Conservation (phyloP, 495 filamentous ascomycete species). For the Apodospora peruviana region DNA sequence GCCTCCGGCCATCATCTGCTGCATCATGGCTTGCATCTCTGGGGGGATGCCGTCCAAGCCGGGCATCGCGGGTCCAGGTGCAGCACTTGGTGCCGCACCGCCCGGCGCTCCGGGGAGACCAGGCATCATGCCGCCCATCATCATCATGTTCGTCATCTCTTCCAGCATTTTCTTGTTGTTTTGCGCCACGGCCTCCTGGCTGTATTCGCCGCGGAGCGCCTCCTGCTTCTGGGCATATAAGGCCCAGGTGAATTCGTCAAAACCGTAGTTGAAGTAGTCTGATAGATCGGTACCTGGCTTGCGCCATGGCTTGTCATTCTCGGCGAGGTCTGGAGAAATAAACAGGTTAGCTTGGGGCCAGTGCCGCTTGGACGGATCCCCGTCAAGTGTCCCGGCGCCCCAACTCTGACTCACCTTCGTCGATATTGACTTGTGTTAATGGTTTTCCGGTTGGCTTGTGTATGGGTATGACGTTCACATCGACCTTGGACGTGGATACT, state of each 20-base stretch:
- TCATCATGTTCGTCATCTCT: constrained; percentile 85
- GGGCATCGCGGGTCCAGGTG: constrained; percentile 49
- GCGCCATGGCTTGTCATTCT: constrained; percentile 90
- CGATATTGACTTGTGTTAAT: constrained; percentile 78
- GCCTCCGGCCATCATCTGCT: constrained; percentile 75
- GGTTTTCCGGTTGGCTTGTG: constrained; percentile 70
- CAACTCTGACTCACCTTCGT: too few relatives aligned
- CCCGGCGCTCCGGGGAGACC: constrained; percentile 5
- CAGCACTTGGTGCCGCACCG: constrained; percentile 22
- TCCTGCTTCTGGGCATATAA: constrained; percentile 89
- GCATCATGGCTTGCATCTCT: constrained; percentile 79
- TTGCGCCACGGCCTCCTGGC: constrained; percentile 50
- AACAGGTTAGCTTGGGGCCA: constrained; percentile 9
- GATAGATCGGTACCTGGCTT: constrained; percentile 91
- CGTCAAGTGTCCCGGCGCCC: too few relatives aligned
- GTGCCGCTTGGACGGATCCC: too few relatives aligned
- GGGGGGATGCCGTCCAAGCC: constrained; percentile 67
- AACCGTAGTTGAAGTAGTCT: constrained; percentile 99
- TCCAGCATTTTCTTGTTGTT: constrained; percentile 82
- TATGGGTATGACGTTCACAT: constrained; percentile 75
- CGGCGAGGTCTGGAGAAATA: constrained; percentile 56
- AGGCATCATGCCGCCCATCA: constrained; percentile 63
- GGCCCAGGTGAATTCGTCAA: constrained; percentile 98
- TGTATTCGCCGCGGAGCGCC: constrained; percentile 62
- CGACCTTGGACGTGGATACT: constrained; percentile 69